Evolutionary conservation across 805 yeast genomes (phyloP), one percentile per base, ranked within the genome.

Genomic region (Wickerhamiella vanderwaltii): DNA sequence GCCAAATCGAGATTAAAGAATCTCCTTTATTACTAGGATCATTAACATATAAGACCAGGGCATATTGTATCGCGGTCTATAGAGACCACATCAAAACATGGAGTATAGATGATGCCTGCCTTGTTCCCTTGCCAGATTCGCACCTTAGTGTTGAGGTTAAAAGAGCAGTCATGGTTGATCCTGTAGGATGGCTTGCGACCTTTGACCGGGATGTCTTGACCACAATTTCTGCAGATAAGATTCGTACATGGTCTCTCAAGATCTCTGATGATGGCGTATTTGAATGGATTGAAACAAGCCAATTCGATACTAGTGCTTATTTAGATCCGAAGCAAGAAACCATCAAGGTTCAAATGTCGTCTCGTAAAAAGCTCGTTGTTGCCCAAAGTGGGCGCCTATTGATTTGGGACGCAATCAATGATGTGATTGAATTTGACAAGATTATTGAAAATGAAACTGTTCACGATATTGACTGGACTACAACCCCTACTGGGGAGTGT

Each of bases 381-480:
- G 77, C 80, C n/a, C 78, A 73, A 56, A 65, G 65, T 13, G 44
- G 63, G 1, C 72, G 73, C 4, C 58, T 88, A 31, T 64, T 78
- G 0, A 73, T 87, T n/a, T 88, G 95, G 94, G 94, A 86, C 57
- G 64, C 78, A 28, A 68, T 68, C 34, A 66, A 77, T 23, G 73
- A 77, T 3, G 74, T 81, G 1, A 59, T 83, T 39, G 95, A 83
- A 56, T 80, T 73, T 51, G 67, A 67, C 39, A 59, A 83, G 41
- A 13, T 19, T 6, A 94, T 82, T 54, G 80, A 72, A 50, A 66
- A 66, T 36, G 69, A 65, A 43, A 40, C 43, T 1, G 74, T 86
- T 6, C 59, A 67, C 18, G 95, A 86, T 56, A 64, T 87, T 20
- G 96, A 87, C 60, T 87, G 96, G 96, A 81, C 94, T 0, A 71